Base-by-base conservation (phyloP, 306 rosid genomes). In the Rosa lucieae region DNA sequence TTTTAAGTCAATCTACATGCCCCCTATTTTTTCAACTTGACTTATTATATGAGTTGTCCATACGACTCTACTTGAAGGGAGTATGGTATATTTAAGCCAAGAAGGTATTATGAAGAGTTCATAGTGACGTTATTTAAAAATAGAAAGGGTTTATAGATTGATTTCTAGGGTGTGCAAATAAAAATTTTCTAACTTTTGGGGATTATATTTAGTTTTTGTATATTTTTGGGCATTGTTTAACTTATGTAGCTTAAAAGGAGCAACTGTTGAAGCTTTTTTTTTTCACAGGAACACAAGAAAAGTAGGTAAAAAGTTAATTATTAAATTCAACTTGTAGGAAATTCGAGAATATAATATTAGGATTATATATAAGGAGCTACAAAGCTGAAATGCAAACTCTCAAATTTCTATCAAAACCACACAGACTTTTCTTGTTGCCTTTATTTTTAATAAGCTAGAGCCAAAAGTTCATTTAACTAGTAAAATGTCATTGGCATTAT, bases 401-500 rank as follows among this genome's bases (percentile, higher is more conserved):
- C 53, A 3, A 48, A 48, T 48, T 48, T 48, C 18, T 48, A 13
- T 48, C 15, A 48, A 48, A 20, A 56, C 13, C 32, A 56, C 2
- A 32, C 37, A n/a, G 32, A 56, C 12, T 56, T 35, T 56, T 8
- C 26, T 21, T 26, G 43, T 55, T n/a, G 14, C 26, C 37, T 56
- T 63, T 61, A 39, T 46, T 37, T 17, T 63, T 17, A 48, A 23
- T 48, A 58, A 32, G 67, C 39, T 23, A 26, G 26, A 61, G 67
- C 78, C 12, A 49, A 48, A 29, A 40, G 55, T 80, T 68, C 14
- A 48, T 40, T 67, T 18, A 44, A 56, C 23, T 35, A 32, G 77
- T 3, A 72, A 49, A 23, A 7, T 49, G 61, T 17, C 17, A 10
- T 53, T 73, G 2, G 6, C 0, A 32, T 72, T 71, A 71, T 48